These are phyloP conservation scores for Microascus cirrosus DNA, from an alignment of 2,329 filamentous ascomycete species.

Conservation along the genomic window DNA sequence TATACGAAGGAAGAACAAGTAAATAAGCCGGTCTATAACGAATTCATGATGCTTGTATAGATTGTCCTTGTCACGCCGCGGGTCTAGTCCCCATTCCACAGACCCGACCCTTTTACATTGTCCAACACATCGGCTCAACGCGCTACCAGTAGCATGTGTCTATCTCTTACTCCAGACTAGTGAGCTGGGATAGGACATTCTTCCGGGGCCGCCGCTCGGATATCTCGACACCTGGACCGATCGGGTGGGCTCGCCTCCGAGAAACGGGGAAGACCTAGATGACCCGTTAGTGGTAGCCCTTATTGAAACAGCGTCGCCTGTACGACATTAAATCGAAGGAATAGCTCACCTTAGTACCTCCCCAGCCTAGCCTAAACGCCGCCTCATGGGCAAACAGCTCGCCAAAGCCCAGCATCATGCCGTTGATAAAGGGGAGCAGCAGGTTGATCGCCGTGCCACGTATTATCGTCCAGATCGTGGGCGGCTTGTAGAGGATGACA, in stretches of 20 bases:
- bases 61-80: background rate
- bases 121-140: background rate
- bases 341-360: slow-evolving; percentile 70
- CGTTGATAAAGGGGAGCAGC: slow-evolving; percentile 91
- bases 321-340: background rate
- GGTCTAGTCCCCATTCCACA: background rate
- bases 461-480: slow-evolving; percentile 75
- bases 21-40: background rate
- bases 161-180: slow-evolving; percentile 50
- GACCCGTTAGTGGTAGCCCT: slow-evolving; percentile 2
- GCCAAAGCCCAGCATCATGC: slow-evolving; percentile 95
- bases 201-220: slow-evolving; percentile 52
- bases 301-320: background rate
- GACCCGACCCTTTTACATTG: background rate
- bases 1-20: background rate
- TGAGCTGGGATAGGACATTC: slow-evolving; percentile 51
- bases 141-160: background rate
- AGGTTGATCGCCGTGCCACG: slow-evolving; percentile 91
- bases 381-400: slow-evolving; percentile 95
- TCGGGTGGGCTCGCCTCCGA: slow-evolving; percentile 51
- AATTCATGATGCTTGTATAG: background rate
- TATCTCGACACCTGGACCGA: slow-evolving; percentile 77
- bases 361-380: slow-evolving; percentile 88
- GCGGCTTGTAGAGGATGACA: slow-evolving; percentile 78
- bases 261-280: slow-evolving; percentile 44